These are phyloP conservation scores for Andrographis paniculata DNA, from an alignment of 305 asterid genomes.

Conservation along the genomic window DNA sequence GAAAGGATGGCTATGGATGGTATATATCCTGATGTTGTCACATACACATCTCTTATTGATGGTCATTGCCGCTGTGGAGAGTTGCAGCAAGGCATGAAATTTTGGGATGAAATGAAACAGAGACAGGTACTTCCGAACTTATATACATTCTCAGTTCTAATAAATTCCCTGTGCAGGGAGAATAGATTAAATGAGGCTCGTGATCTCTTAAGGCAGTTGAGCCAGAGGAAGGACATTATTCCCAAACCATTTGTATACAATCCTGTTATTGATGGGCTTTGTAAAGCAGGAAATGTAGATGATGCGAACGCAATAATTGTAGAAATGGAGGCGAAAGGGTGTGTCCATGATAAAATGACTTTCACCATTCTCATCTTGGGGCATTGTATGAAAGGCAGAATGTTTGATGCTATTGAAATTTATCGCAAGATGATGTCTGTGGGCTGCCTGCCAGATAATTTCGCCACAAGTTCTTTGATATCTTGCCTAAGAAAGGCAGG, in stretches of 20 bases:
- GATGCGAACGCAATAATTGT: conserved; percentile 59
- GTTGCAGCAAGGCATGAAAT: conserved; percentile 46
- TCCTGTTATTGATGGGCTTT: conserved; percentile 81
- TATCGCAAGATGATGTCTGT: conserved; percentile 60
- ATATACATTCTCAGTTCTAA: conserved; percentile 59
- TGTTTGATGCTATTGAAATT: conserved; percentile 57
- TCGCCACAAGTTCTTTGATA: conserved; percentile 41
- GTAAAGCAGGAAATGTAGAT: conserved; percentile 70
- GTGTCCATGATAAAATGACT: conserved; percentile 71
- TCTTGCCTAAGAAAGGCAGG: conserved; percentile 85
- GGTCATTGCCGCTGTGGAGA: conserved; percentile 68
- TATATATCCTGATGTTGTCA: conserved; percentile 62
- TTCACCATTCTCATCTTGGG: conserved; percentile 82
- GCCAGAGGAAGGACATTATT: conserved; percentile 43
- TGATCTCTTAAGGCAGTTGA: conserved; percentile 45
- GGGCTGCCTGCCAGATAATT: conserved; percentile 64
- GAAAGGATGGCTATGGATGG: conserved; percentile 38
- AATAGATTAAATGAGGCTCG: conserved; percentile 78
- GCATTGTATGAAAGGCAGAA: conserved; percentile 94
- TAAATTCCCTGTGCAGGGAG: conserved; percentile 58
- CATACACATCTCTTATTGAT: conserved; percentile 69
- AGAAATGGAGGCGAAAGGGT: conserved; percentile 75
- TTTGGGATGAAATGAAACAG: conserved; percentile 61
- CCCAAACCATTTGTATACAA: conserved; percentile 71
- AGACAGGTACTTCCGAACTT: conserved; percentile 50